Percentiles rank a stretch among this genome's conserved stretches.
Conservation (phyloP, 768 basidiomycete genomes). For the Xerocomus potaroensis region DNA sequence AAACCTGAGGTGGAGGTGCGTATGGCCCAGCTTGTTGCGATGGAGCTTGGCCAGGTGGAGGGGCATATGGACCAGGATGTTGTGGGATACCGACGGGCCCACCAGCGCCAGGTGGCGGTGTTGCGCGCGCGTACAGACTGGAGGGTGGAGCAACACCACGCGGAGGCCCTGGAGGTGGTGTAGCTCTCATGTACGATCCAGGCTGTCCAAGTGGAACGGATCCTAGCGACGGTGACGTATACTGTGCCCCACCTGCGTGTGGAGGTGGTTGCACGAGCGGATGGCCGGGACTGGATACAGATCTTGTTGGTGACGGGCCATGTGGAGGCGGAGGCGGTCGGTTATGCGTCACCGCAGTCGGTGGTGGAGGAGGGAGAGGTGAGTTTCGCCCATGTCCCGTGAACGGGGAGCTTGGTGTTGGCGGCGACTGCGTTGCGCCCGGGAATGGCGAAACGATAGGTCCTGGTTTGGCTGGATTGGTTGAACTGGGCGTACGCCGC, state of each 20-base stretch:
- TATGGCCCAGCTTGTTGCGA: constrained; percentile 24
- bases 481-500: constrained; percentile 49
- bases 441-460: constrained; percentile 91
- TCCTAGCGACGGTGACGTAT: constrained; percentile 27
- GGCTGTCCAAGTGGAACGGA: constrained; percentile 28
- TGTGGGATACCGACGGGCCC: constrained; percentile 25
- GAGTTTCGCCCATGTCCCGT: constrained; percentile 35
- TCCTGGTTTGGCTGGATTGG: constrained; percentile 49
- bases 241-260: constrained; percentile 30
- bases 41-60: constrained; percentile 13
- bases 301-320: constrained; percentile 31
- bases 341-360: constrained; percentile 28
- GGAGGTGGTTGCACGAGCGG: constrained; percentile 40
- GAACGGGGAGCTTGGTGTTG: constrained; percentile 49
- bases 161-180: constrained; percentile 40
- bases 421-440: constrained; percentile 45
- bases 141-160: constrained; percentile 29
- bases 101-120: constrained; percentile 38
- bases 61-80: constrained; percentile 27
- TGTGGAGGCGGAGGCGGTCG: constrained; percentile 50
- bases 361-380: constrained; percentile 45
- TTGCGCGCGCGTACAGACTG: constrained; percentile 35
- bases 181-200: constrained; percentile 36
- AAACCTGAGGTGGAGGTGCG: constrained; percentile 19
- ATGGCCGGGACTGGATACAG: constrained; percentile 25